Evolutionary conservation across 441 rosid species (phyloP).

Genomic region (Erysimum cheiri): DNA sequence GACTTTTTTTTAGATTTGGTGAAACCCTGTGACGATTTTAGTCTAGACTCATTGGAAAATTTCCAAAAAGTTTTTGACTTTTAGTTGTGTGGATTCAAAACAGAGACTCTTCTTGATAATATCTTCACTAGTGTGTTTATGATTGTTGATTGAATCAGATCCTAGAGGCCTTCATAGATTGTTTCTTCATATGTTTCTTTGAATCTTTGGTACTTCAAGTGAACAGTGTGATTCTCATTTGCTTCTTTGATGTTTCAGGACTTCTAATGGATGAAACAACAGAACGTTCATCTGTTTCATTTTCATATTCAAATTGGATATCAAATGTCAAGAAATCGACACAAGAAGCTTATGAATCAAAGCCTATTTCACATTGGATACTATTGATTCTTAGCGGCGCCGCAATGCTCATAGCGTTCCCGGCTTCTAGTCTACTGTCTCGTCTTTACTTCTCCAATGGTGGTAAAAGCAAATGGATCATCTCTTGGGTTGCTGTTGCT

Average conservation of each 20-base stretch:
- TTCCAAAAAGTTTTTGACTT: constrained; percentile 23
- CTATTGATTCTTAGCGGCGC: constrained; percentile 56
- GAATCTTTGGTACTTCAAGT: not conserved
- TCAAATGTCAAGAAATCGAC: constrained; percentile 42
- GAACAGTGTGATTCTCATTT: constrained; percentile 1
- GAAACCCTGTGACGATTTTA: not conserved
- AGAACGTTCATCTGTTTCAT: constrained; percentile 33
- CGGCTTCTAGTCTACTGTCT: constrained; percentile 77
- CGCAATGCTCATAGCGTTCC: constrained; percentile 82
- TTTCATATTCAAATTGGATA: constrained; percentile 45
- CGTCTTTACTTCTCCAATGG: constrained; percentile 79
- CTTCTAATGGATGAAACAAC: constrained; percentile 39
- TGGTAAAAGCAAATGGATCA: constrained; percentile 90
- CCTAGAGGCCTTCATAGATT: constrained; percentile 1
- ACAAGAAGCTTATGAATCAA: constrained; percentile 56
- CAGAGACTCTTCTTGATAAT: not conserved
- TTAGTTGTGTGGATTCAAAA: constrained; percentile 14
- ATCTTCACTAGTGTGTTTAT: not conserved
- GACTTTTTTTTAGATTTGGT: not conserved
- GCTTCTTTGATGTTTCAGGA: constrained; percentile 17
- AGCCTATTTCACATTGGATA: constrained; percentile 85
- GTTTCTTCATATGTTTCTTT: constrained; percentile 7
- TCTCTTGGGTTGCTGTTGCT: constrained; percentile 88
- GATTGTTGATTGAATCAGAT: constrained; percentile 6
- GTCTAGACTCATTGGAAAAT: not conserved